Conservation (phyloP, 1,139 yeast genomes). For the Scheffersomyces segobiensis region DNA sequence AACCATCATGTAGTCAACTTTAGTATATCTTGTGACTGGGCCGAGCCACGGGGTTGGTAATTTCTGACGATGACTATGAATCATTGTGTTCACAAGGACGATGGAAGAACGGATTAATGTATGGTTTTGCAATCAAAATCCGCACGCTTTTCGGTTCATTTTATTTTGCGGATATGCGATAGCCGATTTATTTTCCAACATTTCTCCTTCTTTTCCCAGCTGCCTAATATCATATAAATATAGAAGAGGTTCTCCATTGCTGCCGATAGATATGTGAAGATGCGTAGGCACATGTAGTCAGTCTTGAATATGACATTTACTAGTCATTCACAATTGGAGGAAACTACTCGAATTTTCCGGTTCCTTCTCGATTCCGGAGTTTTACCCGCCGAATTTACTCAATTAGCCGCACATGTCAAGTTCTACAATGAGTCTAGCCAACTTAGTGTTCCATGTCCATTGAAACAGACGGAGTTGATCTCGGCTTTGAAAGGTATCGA, state of each 20-base stretch:
- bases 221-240: not conserved
- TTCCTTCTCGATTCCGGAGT: slow-evolving; percentile 13
- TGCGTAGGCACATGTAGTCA: not conserved
- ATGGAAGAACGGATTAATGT: not conserved
- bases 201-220: not conserved
- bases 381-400: slow-evolving; percentile 18
- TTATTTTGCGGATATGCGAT: not conserved
- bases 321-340: slow-evolving; percentile 9
- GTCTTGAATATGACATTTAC: not conserved
- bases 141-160: not conserved
- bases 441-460: slow-evolving; percentile 25
- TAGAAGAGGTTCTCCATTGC: not conserved
- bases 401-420: slow-evolving; percentile 12
- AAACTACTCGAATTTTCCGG: slow-evolving; percentile 16
- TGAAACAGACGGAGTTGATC: slow-evolving; percentile 28
- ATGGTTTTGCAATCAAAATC: not conserved
- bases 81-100: not conserved
- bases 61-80: not conserved
- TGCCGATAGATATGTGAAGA: not conserved
- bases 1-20: not conserved
- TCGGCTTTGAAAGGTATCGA: slow-evolving; percentile 30
- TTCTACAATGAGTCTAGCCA: slow-evolving; percentile 16
- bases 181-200: not conserved
- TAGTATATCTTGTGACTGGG: not conserved
- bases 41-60: not conserved